Conservation (phyloP, 2,329 filamentous ascomycete genomes). For the Penicillium sp. region DNA sequence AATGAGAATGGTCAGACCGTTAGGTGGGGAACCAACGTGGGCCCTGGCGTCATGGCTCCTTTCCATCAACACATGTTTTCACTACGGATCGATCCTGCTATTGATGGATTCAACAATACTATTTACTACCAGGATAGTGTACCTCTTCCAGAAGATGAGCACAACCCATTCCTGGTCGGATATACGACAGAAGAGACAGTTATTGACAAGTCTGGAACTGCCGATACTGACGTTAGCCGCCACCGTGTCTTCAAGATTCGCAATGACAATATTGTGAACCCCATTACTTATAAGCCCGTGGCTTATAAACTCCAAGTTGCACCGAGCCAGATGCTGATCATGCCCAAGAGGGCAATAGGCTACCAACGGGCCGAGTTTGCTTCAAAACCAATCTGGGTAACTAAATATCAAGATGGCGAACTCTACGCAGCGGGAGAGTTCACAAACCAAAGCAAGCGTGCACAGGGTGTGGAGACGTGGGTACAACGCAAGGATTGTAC, state of each 20-base stretch:
- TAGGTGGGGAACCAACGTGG: conserved; percentile 70
- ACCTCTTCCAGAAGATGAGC: conserved; percentile 61
- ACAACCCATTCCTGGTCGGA: conserved; percentile 57
- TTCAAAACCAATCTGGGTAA: conserved; percentile 61
- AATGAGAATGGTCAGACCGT: conserved; percentile 63
- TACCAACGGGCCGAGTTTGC: conserved; percentile 59
- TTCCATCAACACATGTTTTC: conserved; percentile 82
- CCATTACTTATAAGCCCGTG: conserved; percentile 59
- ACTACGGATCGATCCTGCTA: conserved; percentile 65
- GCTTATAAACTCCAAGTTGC: conserved; percentile 62
- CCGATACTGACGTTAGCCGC: conserved; percentile 53
- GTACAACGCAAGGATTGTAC: conserved; percentile 52
- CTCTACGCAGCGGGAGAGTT: conserved; percentile 61
- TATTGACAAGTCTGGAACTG: conserved; percentile 53
- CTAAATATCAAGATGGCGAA: conserved; percentile 58
- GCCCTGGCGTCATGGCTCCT: conserved; percentile 69
- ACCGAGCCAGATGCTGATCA: conserved; percentile 63
- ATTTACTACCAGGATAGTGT: conserved; percentile 64
- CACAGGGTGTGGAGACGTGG: conserved; percentile 60
- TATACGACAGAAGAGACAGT: conserved; percentile 57
- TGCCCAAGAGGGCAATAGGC: conserved; percentile 54
- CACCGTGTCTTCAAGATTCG: conserved; percentile 65
- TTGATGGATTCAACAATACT: conserved; percentile 62
- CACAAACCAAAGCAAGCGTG: conserved; percentile 62
- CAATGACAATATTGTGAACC: conserved; percentile 57